Percentiles rank a stretch among this genome's conserved stretches.
phyloP scores from a whole-genome alignment of 305 asterid genomes.

The Fraxinus xanthoxyloides region DNA sequence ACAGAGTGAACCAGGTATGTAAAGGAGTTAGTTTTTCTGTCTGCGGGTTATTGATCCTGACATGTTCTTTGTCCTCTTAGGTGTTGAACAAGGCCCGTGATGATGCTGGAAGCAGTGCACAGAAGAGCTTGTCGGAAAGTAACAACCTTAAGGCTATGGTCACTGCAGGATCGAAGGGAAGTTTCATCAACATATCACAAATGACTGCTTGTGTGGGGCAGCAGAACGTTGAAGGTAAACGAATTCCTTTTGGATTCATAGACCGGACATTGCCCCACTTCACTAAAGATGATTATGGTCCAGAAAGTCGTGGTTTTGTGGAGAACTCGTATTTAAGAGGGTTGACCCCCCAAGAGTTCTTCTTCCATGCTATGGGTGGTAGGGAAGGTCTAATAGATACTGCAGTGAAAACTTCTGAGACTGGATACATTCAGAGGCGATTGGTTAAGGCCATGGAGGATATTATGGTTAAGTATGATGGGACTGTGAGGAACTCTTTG shows the following conservation, averaged over 20 bases:
- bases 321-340: conserved; percentile 98
- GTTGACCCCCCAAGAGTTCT: conserved; percentile 94
- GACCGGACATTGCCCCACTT: conserved; percentile 93
- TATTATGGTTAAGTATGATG: conserved; percentile 98
- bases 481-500: conserved; percentile 91
- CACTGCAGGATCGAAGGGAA: conserved; percentile 98
- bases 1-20: conserved; percentile 92
- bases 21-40: conserved; percentile 10
- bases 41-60: conserved; percentile 20
- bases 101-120: conserved; percentile 99
- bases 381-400: conserved; percentile 99
- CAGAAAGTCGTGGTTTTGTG: conserved; percentile 99
- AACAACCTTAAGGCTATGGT: conserved; percentile 99
- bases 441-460: conserved; percentile 99
- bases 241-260: conserved; percentile 92
- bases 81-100: conserved; percentile 99
- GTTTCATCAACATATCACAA: conserved; percentile 97
- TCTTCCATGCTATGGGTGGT: conserved; percentile 99
- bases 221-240: conserved; percentile 98
- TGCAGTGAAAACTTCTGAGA: conserved; percentile 98
- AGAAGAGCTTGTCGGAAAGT: conserved; percentile 91
- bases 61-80: conserved; percentile 37
- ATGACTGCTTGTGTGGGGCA: conserved; percentile 99
- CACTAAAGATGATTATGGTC: conserved; percentile 88
- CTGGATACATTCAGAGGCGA: conserved; percentile 96